Conservation (phyloP, 2,329 filamentous ascomycete species). For the Stagonosporopsis cucurbitacearum region DNA sequence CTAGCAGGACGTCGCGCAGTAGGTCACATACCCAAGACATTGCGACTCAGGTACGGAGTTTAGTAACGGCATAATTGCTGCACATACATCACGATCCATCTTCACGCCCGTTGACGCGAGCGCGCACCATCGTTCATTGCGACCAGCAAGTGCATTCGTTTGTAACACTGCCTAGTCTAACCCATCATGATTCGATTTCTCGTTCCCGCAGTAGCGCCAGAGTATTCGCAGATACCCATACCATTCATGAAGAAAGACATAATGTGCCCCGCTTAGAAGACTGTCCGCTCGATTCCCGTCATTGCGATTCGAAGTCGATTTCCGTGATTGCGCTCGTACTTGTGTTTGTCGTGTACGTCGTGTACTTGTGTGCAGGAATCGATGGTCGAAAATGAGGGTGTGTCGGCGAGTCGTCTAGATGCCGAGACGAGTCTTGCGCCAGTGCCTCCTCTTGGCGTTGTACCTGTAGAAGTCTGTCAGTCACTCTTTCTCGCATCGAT, state of each 20-base stretch:
- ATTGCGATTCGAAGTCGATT: conserved; percentile 38
- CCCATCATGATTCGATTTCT: conserved; percentile 43
- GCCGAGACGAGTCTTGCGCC: conserved; percentile 99
- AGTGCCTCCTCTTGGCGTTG: conserved; percentile 99
- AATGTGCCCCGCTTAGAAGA: conserved; percentile 32
- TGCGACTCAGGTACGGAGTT: not conserved
- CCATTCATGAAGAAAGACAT: conserved; percentile 21
- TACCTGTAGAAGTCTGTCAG: conserved; percentile 68
- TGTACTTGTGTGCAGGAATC: conserved; percentile 28
- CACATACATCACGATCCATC: conserved; percentile 9
- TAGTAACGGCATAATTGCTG: not conserved
- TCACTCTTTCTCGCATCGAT: conserved; percentile 5
- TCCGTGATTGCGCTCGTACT: conserved; percentile 39
- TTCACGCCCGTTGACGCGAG: conserved; percentile 7
- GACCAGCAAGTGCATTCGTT: conserved; percentile 45
- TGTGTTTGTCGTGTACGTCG: conserved; percentile 24
- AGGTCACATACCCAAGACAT: not conserved
- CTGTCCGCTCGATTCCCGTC: conserved; percentile 28
- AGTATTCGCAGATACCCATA: conserved; percentile 29
- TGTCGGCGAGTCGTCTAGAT: conserved; percentile 76
- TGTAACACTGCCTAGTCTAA: conserved; percentile 47
- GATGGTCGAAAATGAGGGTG: conserved; percentile 44
- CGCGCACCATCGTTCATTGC: conserved; percentile 29
- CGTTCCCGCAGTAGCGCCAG: conserved; percentile 48
- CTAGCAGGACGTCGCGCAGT: not conserved